Evolutionary conservation across 2,329 filamentous ascomycete species (phyloP), one percentile per base, ranked within the genome.

Genomic region (Ophiostoma populinum): DNA sequence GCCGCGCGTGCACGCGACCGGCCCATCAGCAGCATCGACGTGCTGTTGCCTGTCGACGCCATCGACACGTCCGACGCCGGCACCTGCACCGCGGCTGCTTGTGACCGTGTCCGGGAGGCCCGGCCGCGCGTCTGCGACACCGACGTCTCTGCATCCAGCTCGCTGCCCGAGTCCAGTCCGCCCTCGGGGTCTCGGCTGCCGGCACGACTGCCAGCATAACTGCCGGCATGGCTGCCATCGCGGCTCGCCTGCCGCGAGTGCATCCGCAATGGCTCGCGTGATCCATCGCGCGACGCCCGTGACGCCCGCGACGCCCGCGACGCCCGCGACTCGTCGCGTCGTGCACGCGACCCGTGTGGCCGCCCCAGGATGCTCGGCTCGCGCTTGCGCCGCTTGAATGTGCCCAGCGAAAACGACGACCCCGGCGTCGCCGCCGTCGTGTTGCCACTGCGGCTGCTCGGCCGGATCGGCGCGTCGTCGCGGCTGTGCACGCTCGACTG

Each of bases 301-400:
- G n/a, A n/a, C n/a, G n/a, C 26, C 11, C 58, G 67, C 39, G 30
- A 33, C 17, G 21, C 24, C 4, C 32, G 24, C 7, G 21, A 33
- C 6, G 21, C 20, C 10, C 31, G 21, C 21, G 21, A 34, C 15
- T 34, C 32, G 21, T 34, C 32, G 7, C 32, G n/a, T n/a, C n/a
- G n/a, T n/a, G n/a, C n/a, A 35, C 26, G 30, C 21, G 12, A 19
- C 33, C 34, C 28, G 22, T 63, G 59, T 3, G 56, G 57, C 1
- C 65, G 64, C 5, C 67, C 64, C 27, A 76, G 50, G 36, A 76
- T 75, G 49, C 71, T 76, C 2, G 68, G 70, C 48, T 76, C 69
- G 30, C 71, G 58, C 13, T 58, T 58, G 29, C 71, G 61, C 25
- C 70, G 57, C 47, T 60, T 65, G 50, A 76, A 76, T 5, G 60